phyloP scores from a whole-genome alignment of 768 basidiomycete species.

The Psilocybe cubensis region DNA sequence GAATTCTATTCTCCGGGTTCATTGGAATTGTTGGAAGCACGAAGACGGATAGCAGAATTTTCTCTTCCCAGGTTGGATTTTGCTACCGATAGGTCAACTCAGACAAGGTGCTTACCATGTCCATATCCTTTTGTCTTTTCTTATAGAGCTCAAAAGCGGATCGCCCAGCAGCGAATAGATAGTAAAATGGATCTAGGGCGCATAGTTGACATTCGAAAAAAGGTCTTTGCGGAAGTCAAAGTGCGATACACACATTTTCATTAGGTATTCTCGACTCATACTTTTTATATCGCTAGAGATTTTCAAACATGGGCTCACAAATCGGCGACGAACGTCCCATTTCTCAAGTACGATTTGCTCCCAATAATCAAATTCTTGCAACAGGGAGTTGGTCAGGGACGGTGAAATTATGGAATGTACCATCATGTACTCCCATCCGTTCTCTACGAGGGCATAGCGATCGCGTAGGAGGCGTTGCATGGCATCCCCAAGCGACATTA shows the following conservation, averaged over 20 bases:
- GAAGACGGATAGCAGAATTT: constrained; percentile 87
- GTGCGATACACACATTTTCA: constrained; percentile 42
- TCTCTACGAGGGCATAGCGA: constrained; percentile 86
- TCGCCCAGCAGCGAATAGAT: constrained; percentile 92
- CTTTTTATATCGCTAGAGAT: constrained; percentile 61
- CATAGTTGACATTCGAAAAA: constrained; percentile 92
- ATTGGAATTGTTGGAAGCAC: constrained; percentile 82
- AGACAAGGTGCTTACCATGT: constrained; percentile 80
- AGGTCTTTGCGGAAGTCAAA: constrained; percentile 88
- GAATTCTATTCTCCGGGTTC: constrained; percentile 97
- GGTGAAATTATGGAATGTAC: constrained; percentile 95
- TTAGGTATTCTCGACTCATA: background rate
- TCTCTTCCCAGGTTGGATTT: constrained; percentile 92
- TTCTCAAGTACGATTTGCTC: constrained; percentile 92
- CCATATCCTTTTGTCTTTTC: constrained; percentile 40
- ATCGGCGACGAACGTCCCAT: constrained; percentile 97
- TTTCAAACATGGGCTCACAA: constrained; percentile 93
- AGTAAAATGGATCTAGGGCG: constrained; percentile 84
- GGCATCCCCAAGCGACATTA: constrained; percentile 94
- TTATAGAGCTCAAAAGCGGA: constrained; percentile 92
- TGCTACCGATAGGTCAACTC: constrained; percentile 52
- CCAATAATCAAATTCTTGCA: constrained; percentile 84
- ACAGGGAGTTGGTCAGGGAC: constrained; percentile 97
- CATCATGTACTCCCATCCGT: constrained; percentile 79
- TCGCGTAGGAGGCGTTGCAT: constrained; percentile 93